These are phyloP conservation scores for Vanderwaltozyma polyspora DNA, from an alignment of 805 yeast species.

Conservation along the genomic window DNA sequence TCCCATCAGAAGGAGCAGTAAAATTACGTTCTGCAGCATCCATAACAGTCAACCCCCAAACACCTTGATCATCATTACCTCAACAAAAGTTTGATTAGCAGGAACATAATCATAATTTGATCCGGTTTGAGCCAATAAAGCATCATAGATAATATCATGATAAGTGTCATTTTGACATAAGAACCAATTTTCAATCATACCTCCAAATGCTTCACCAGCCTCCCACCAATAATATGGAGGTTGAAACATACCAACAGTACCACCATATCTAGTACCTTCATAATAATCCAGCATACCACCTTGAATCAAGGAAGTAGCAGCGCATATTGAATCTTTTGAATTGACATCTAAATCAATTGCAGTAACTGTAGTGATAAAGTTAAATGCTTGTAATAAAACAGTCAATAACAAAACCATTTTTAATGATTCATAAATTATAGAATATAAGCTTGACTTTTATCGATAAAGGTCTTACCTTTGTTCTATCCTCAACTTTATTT, in stretches of 20 bases:
- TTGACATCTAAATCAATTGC: slow-evolving; percentile 31
- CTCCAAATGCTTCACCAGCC: slow-evolving; percentile 69
- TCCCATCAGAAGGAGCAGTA: slow-evolving; percentile 33
- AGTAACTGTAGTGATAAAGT: too few relatives aligned
- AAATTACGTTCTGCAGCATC: slow-evolving; percentile 52
- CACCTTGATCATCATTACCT: slow-evolving; percentile 68
- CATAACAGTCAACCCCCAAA: slow-evolving; percentile 57
- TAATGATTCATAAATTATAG: too few relatives aligned
- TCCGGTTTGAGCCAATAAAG: slow-evolving; percentile 35
- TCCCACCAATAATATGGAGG: slow-evolving; percentile 83
- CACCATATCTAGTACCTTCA: slow-evolving; percentile 48
- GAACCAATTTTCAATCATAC: slow-evolving; percentile 60
- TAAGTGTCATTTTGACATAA: slow-evolving; percentile 60
- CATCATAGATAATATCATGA: slow-evolving; percentile 43
- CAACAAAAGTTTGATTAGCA: slow-evolving; percentile 50
- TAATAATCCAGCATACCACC: slow-evolving; percentile 59
- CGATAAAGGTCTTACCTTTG: too few relatives aligned
- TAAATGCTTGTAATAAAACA: too few relatives aligned
- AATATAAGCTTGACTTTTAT: too few relatives aligned
- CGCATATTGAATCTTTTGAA: slow-evolving; percentile 38
- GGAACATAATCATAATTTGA: slow-evolving; percentile 46
- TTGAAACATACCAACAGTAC: slow-evolving; percentile 59
- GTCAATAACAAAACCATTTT: too few relatives aligned
- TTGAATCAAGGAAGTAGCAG: slow-evolving; percentile 46
- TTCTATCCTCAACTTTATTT: too few relatives aligned